phyloP scores from a whole-genome alignment of 2,329 filamentous ascomycete genomes.

The Fusarium bulbicola region DNA sequence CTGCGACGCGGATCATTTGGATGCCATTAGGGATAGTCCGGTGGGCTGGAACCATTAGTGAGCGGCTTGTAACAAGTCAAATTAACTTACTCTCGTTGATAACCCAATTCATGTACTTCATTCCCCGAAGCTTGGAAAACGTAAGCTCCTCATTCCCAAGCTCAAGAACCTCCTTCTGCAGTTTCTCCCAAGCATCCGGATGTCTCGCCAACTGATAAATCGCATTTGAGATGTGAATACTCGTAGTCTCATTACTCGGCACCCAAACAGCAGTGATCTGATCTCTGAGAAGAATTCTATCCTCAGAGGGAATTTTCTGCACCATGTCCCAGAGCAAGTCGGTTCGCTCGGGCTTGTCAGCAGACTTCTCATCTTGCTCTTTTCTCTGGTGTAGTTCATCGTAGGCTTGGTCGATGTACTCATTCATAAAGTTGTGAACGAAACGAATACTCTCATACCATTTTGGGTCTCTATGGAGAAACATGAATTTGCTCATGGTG shows the following conservation, averaged over 20 bases:
- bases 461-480: neutral
- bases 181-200: neutral
- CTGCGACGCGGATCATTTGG: neutral
- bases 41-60: neutral
- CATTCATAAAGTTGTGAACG: neutral
- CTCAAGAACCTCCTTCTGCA: neutral
- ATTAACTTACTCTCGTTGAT: neutral
- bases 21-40: neutral
- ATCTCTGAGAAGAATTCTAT: neutral
- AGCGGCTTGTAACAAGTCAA: rapidly evolving
- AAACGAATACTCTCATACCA: neutral
- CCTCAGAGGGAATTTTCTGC: neutral
- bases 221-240: neutral
- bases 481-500: neutral
- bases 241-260: neutral
- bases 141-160: neutral
- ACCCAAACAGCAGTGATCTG: constrained; percentile 1
- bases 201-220: neutral
- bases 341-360: neutral
- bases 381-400: neutral
- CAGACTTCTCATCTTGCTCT: neutral
- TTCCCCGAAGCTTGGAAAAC: neutral
- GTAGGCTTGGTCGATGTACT: neutral
- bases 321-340: neutral
- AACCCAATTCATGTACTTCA: neutral